Conservation (phyloP, 2,329 filamentous ascomycete species). For the Metarhizium robertsii region DNA sequence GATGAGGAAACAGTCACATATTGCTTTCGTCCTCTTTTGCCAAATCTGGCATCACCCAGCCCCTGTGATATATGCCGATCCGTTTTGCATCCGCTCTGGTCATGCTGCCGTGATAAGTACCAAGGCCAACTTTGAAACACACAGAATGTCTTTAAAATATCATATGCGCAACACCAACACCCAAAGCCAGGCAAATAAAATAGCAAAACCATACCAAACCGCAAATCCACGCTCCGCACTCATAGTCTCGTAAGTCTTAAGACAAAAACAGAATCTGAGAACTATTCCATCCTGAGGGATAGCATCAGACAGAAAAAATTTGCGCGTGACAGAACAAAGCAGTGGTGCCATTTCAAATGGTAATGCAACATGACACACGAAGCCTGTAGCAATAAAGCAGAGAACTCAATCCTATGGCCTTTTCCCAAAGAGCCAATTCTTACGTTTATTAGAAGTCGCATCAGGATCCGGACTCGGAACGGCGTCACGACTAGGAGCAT, state of each 20-base stretch:
- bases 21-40: neutral
- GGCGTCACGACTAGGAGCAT: slow-evolving; percentile 10
- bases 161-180: neutral
- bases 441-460: slow-evolving; percentile 30
- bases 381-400: neutral
- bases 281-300: too few species aligned
- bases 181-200: too few species aligned
- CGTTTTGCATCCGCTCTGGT: neutral
- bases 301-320: too few species aligned
- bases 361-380: neutral
- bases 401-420: slow-evolving; percentile 24
- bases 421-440: slow-evolving; percentile 40
- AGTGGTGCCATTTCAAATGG: neutral
- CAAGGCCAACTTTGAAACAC: neutral
- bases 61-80: neutral
- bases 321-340: too few species aligned
- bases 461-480: slow-evolving; percentile 8
- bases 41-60: neutral
- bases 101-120: neutral
- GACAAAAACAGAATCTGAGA: too few species aligned
- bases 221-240: too few species aligned
- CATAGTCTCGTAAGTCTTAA: too few species aligned
- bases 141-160: neutral
- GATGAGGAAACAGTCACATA: neutral
- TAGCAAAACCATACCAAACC: too few species aligned